Evolutionary conservation across 345 rosid species (phyloP), one percentile per base, ranked within the genome.

Genomic region (Moringa oleifera): DNA sequence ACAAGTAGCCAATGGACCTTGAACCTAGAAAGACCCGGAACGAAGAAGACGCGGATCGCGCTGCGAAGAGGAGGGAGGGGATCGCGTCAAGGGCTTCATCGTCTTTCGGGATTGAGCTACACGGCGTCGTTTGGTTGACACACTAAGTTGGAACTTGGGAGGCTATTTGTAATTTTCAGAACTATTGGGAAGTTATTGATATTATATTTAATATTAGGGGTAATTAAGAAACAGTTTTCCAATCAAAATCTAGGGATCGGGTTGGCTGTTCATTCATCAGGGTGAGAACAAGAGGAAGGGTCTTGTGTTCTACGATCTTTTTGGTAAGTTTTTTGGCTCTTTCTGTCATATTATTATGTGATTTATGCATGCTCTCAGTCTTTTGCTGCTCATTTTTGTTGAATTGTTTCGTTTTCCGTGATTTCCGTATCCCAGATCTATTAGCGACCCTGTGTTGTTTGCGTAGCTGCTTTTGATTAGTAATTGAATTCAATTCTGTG

Each of bases 291-390:
- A 18, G 23, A 20, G 41, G 61, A 52, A 53, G 31, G 11, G n/a
- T 61, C 67, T 71, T 46, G 60, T 25, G 49, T 57, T 52, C 56
- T 61, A 60, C 56, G 60, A 57, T 61, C 56, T 20, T 23, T 21
- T 47, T 55, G 56, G 72, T 72, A 54, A 62, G 19, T 54, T 24
- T 63, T 36, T 23, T 23, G 16, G n/a, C n/a, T 41, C 17, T 15
- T 41, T 41, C 13, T 41, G 16, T 15, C 9, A 41, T 15, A 1
- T 9, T 15, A 5, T 2, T 41, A 9, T 41, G n/a, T n/a, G n/a
- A n/a, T n/a, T n/a, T n/a, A n/a, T n/a, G n/a, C n/a, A n/a, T n/a
- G n/a, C n/a, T n/a, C n/a, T n/a, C n/a, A n/a, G n/a, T 33, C 37
- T 33, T 41, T 41, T 41, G 47, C 47, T 41, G 6, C 47, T 15